These are phyloP conservation scores for Suhomyces bokatorum DNA, from an alignment of 1,139 yeast genomes.

Conservation along the genomic window DNA sequence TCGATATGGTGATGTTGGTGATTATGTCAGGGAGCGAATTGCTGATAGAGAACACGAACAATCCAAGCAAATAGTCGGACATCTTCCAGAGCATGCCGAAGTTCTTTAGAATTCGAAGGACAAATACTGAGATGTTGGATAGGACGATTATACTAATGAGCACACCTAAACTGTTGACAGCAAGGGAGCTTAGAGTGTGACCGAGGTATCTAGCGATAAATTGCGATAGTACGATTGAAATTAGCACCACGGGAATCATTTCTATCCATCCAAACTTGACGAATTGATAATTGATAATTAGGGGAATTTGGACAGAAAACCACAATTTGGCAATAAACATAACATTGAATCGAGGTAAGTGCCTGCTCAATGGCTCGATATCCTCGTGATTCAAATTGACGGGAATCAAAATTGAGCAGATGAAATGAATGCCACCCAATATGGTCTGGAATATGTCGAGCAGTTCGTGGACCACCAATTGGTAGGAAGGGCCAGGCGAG, in stretches of 20 bases:
- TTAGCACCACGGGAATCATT: constrained; percentile 14
- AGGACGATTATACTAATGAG: constrained; percentile 30
- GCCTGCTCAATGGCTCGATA: constrained; percentile 2
- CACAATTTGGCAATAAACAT: constrained; percentile 15
- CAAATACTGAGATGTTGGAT: constrained; percentile 29
- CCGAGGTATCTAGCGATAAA: constrained; percentile 4
- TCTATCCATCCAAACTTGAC: constrained; percentile 14
- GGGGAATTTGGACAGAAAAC: constrained; percentile 24
- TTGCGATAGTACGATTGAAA: constrained; percentile 7
- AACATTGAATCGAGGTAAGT: background rate
- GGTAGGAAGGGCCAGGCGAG: background rate
- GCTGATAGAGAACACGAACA: constrained; percentile 40
- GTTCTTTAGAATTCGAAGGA: constrained; percentile 37
- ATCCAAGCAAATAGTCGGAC: constrained; percentile 43
- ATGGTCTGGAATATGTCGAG: constrained; percentile 15
- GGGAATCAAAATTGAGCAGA: constrained; percentile 27
- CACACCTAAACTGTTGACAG: constrained; percentile 27
- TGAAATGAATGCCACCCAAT: constrained; percentile 20
- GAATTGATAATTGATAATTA: constrained; percentile 22
- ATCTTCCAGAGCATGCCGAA: constrained; percentile 39
- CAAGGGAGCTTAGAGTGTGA: background rate
- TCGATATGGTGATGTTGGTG: constrained; percentile 40
- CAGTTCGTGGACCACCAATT: constrained; percentile 4
- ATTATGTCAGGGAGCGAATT: constrained; percentile 45
- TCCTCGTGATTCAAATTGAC: constrained; percentile 7